Conservation (phyloP, 352 stramenopile species). For the Aphanomyces invadans region DNA sequence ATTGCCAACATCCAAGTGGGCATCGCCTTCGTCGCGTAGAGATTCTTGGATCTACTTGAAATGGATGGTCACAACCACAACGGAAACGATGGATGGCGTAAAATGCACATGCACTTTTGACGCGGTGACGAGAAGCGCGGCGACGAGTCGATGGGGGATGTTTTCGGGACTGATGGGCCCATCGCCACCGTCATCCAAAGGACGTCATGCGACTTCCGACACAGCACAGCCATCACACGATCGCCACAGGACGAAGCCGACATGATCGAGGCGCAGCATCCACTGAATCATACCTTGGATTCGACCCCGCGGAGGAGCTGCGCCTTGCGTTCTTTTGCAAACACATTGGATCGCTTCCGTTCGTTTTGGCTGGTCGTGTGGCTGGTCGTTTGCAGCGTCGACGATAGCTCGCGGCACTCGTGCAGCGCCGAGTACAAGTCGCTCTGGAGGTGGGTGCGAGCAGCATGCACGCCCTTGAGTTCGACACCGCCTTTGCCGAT, state of each 20-base stretch:
- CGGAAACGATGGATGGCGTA: not conserved
- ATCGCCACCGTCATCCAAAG: too few species aligned
- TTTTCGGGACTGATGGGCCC: too few species aligned
- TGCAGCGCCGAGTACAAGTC: slow-evolving; percentile 9
- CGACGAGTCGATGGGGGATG: too few species aligned
- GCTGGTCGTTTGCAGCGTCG: not conserved
- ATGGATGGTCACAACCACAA: not conserved
- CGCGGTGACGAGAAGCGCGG: too few species aligned
- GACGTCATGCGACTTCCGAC: too few species aligned
- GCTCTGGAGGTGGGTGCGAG: not conserved
- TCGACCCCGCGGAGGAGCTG: not conserved
- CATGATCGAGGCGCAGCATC: too few species aligned
- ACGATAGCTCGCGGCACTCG: not conserved
- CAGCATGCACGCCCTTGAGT: slow-evolving; percentile 5
- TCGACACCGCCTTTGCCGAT: slow-evolving; percentile 1
- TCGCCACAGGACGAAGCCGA: too few species aligned
- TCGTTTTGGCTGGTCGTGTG: not conserved
- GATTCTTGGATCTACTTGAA: not conserved
- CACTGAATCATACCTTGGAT: not conserved
- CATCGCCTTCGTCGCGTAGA: slow-evolving; percentile 38
- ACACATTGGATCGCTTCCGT: not conserved
- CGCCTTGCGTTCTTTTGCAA: slow-evolving; percentile 10
- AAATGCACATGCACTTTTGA: too few species aligned
- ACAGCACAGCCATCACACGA: too few species aligned
- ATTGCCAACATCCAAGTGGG: slow-evolving; percentile 49